phyloP scores from a whole-genome alignment of 169 alveolate species.

The Plasmodium sp. region DNA sequence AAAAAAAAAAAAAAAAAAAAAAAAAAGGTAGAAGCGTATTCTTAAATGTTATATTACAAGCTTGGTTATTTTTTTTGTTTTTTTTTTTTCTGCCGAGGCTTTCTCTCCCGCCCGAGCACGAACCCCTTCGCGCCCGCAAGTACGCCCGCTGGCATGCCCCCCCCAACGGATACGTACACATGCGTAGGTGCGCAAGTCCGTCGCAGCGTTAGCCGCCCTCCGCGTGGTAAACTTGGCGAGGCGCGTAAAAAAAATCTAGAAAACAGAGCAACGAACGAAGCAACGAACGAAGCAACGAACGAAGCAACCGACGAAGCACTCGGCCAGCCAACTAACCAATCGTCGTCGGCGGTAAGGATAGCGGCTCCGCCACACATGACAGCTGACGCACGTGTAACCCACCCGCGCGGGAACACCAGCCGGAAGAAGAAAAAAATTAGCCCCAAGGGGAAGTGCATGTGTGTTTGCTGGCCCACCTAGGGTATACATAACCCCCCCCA shows the following conservation, averaged over 20 bases:
- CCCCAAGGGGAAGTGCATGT: background rate
- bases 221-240: background rate
- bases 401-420: background rate
- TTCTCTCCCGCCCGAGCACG: background rate
- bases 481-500: background rate
- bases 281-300: background rate
- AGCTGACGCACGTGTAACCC: background rate
- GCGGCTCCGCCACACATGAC: background rate
- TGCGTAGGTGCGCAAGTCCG: background rate
- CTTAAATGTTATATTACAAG: background rate
- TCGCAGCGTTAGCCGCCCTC: background rate
- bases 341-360: background rate
- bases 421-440: background rate
- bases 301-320: background rate
- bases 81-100: background rate
- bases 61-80: background rate
- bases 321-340: background rate
- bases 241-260: background rate
- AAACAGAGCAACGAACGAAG: too few species aligned
- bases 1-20: background rate
- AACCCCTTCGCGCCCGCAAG: too few species aligned
- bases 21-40: background rate
- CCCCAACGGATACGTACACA: background rate
- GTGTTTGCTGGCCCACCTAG: background rate
- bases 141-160: background rate